Evolutionary conservation across 345 rosid genomes (phyloP).

Genomic region (Euclidium syriacum): DNA sequence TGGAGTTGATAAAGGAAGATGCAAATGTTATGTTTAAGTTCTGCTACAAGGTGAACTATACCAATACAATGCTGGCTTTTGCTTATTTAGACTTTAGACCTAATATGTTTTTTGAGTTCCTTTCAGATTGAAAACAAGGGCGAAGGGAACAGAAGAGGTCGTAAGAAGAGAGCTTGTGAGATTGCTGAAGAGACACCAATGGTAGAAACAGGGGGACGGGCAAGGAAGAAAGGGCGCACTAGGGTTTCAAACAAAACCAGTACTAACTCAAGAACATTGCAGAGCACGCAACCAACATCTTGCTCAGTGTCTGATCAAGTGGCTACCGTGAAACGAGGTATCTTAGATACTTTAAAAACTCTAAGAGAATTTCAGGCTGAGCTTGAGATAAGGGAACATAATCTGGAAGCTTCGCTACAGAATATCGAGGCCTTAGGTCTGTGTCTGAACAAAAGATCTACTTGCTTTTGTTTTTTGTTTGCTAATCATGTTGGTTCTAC

Average conservation of each 20-base stretch:
- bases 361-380: neutral
- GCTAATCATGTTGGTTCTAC: neutral
- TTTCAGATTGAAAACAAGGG: neutral
- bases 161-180: conserved; percentile 18
- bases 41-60: conserved; percentile 18
- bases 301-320: conserved; percentile 23
- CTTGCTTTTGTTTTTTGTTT: neutral
- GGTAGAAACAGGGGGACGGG: neutral
- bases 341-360: conserved; percentile 12
- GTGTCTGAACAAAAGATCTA: neutral
- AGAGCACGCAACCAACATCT: neutral
- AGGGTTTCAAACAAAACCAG: neutral
- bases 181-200: neutral
- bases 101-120: neutral
- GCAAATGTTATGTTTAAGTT: conserved; percentile 15
- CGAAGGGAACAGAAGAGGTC: neutral
- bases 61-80: neutral
- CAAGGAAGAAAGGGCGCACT: neutral
- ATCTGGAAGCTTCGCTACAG: conserved; percentile 9
- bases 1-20: conserved; percentile 16
- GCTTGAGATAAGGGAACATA: conserved; percentile 18
- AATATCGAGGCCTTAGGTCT: conserved; percentile 16
- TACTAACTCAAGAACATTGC: neutral
- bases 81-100: neutral
- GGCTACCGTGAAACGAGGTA: conserved; percentile 1